Base-by-base conservation (phyloP, 164 flowering plant genomes). In the Vitis riparia region DNA sequence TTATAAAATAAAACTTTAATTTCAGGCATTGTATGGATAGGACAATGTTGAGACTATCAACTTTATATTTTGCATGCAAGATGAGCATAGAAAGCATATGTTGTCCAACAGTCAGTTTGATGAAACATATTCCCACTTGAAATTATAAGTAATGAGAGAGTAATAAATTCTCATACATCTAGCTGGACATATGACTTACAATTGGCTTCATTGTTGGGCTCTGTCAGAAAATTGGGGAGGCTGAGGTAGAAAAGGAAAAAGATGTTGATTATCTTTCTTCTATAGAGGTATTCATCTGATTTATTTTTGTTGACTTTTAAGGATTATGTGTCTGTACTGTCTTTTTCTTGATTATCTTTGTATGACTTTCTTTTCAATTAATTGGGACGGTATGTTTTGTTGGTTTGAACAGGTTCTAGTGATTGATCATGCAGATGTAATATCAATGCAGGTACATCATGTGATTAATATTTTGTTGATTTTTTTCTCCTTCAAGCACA, bases 191-290 rank as follows among this genome's bases (percentile, higher is more conserved):
- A 3, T 9, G n/a, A n/a, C 15, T 72, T 63, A 51, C 17, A 29
- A 53, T 29, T 30, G 17, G 59, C 59, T 37, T 67, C 50, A 15
- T 65, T 61, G 14, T 69, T 66, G 63, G 32, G 8, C 62, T 66
- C 17, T 72, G 27, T 50, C 81, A 95, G 99, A 90, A 89, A 91
- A 86, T 95, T 67, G 91, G 78, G 48, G 84, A 87, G 68, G 88
- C 92, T 51, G 85, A 88, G 69, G 62, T 49, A 49, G 79, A 83
- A 32, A 93, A 91, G 81, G 94, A 88, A 70, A 86, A 82, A 69
- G 97, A 93, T 81, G 82, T 88, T 66, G 99, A 93, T 79, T 95
- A 83, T 81, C 92, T 95, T 63, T 93, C 99, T 72, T 95, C 98
- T 17, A 90, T 93, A 58, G 99, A 95, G 96, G 99, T 92, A 68